phyloP scores from a whole-genome alignment of 2,329 filamentous ascomycete genomes.

The Arachnomyces sp. region DNA sequence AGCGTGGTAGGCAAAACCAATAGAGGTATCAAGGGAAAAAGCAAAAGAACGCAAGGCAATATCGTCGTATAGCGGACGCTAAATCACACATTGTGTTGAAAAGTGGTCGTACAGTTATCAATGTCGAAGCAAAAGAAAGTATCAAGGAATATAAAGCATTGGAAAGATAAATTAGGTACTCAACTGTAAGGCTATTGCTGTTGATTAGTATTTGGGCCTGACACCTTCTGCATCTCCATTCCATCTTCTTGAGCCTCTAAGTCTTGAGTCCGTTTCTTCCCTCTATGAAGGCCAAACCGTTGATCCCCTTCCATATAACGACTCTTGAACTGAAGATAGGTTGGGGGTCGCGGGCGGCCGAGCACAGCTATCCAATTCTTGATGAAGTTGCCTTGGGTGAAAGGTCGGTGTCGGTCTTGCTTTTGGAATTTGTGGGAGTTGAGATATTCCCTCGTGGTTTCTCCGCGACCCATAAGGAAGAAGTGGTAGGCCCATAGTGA shows the following conservation, averaged over 20 bases:
- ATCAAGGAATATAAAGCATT: constrained; percentile 2
- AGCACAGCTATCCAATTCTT: constrained; percentile 78
- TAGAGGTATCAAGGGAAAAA: constrained; percentile 10
- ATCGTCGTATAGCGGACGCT: constrained; percentile 10
- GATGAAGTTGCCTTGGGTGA: constrained; percentile 65
- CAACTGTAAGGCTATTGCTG: background rate
- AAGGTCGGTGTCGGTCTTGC: constrained; percentile 83
- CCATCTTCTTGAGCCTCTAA: constrained; percentile 44
- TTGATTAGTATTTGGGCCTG: too few species aligned
- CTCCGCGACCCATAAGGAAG: constrained; percentile 80
- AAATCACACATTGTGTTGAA: constrained; percentile 8
- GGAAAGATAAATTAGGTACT: constrained; percentile 4
- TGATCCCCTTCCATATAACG: constrained; percentile 73
- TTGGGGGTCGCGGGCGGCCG: constrained; percentile 73
- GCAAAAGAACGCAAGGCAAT: constrained; percentile 14
- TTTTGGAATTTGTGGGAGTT: constrained; percentile 93
- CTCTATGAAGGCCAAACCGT: constrained; percentile 58
- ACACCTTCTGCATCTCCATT: constrained; percentile 66
- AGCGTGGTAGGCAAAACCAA: constrained; percentile 8
- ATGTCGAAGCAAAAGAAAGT: background rate
- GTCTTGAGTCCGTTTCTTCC: constrained; percentile 43
- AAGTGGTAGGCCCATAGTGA: constrained; percentile 82
- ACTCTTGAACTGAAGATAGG: constrained; percentile 80
- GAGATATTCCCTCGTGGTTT: constrained; percentile 93
- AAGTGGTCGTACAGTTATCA: background rate